Percentiles rank a stretch among this genome's conserved stretches.
Evolutionary conservation across 257 asterid genomes (phyloP).

Genomic region (Przewalskia tangutica): DNA sequence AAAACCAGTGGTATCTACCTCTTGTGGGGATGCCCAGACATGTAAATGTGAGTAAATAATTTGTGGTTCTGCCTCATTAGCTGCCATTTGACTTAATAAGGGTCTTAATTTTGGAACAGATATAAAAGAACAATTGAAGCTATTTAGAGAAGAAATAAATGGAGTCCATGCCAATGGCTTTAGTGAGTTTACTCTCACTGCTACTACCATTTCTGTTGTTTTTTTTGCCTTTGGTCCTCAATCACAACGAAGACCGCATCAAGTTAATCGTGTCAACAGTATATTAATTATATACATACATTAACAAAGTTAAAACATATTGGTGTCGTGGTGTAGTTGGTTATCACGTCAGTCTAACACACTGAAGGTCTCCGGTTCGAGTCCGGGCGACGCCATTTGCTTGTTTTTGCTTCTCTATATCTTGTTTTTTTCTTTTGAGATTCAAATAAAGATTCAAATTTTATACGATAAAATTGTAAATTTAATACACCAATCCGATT

Average conservation of each 20-base stretch:
- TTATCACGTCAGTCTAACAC: slow-evolving; percentile 89
- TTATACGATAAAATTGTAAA: no score
- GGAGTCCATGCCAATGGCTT: slow-evolving; percentile 22
- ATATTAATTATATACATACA: fast-evolving
- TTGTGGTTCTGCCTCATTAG: slow-evolving; percentile 4
- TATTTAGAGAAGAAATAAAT: not conserved
- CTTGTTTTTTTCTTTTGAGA: no score
- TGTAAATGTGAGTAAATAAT: slow-evolving; percentile 83
- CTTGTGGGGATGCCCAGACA: slow-evolving; percentile 80
- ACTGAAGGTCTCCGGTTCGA: slow-evolving; percentile 91
- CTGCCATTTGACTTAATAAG: slow-evolving; percentile 31
- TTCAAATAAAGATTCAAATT: no score
- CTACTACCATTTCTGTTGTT: not conserved
- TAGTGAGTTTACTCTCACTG: slow-evolving; percentile 17
- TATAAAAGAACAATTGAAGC: slow-evolving; percentile 4
- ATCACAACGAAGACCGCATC: not conserved
- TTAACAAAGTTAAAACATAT: no score
- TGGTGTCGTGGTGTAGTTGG: slow-evolving; percentile 87
- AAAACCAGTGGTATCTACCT: slow-evolving; percentile 17
- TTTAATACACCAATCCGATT: no score
- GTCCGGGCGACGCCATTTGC: slow-evolving; percentile 51
- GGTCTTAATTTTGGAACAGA: slow-evolving; percentile 13
- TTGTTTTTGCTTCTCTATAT: no score
- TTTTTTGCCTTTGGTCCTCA: not conserved
- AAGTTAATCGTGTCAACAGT: not conserved